Conservation (phyloP, 2,329 filamentous ascomycete genomes). For the Exserohilum turcica region DNA sequence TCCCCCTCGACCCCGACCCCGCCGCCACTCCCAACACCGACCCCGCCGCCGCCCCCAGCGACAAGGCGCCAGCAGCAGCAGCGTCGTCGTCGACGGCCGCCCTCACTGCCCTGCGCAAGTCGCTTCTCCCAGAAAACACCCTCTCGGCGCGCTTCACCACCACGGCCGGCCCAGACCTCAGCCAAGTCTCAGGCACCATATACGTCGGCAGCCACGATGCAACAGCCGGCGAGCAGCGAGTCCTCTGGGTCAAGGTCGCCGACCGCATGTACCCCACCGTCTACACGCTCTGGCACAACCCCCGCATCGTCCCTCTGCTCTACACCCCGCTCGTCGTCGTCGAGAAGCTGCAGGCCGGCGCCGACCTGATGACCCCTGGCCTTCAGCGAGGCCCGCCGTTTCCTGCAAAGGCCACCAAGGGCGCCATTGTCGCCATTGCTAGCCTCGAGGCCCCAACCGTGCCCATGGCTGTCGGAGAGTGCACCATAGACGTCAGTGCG, state of each 20-base stretch:
- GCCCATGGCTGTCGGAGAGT: slow-evolving; percentile 67
- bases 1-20: slow-evolving; percentile 44
- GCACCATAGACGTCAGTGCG: slow-evolving; percentile 65
- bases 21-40: slow-evolving; percentile 6
- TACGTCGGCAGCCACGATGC: slow-evolving; percentile 65
- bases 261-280: slow-evolving; percentile 63
- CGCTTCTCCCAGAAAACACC: slow-evolving; percentile 66
- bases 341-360: slow-evolving; percentile 66
- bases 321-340: slow-evolving; percentile 67
- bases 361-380: slow-evolving; percentile 72
- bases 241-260: slow-evolving; percentile 68
- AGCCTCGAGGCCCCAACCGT: slow-evolving; percentile 64
- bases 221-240: slow-evolving; percentile 59
- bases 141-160: slow-evolving; percentile 69
- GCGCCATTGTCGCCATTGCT: slow-evolving; percentile 67
- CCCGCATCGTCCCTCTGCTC: slow-evolving; percentile 65
- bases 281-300: slow-evolving; percentile 70
- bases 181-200: slow-evolving; percentile 65
- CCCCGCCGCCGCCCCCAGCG: slow-evolving; percentile 48
- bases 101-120: slow-evolving; percentile 60
- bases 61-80: too few species aligned
- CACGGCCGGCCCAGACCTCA: slow-evolving; percentile 65
- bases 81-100: slow-evolving; percentile 48
- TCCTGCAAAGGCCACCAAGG: slow-evolving; percentile 62
- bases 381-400: slow-evolving; percentile 69